A percentile compares a stretch with the other conserved stretches of the same genome.
Evolutionary conservation across 2,329 filamentous ascomycete species (phyloP).

Genomic region (Cladosporium sp.): DNA sequence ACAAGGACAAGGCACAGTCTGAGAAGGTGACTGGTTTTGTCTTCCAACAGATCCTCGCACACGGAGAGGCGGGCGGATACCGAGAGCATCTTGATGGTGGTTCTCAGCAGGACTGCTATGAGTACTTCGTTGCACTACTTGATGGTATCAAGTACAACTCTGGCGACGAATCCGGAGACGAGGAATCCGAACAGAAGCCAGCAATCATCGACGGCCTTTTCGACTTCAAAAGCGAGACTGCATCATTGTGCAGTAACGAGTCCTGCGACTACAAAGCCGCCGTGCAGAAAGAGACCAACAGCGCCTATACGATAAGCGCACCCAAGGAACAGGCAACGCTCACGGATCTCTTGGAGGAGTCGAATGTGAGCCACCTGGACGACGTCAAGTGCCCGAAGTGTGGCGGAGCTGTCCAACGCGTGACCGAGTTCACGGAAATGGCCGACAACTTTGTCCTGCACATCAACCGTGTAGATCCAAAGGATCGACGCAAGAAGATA

Average conservation of each 20-base stretch:
- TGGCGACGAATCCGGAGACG: neutral
- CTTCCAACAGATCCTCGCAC: conserved; percentile 24
- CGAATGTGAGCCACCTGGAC: conserved; percentile 8
- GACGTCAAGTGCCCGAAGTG: conserved; percentile 16
- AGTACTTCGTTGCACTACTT: conserved; percentile 22
- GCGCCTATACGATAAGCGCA: neutral
- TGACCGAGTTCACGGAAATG: neutral
- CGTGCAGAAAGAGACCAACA: neutral
- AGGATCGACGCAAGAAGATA: neutral
- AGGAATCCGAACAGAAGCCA: neutral
- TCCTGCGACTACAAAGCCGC: conserved; percentile 13
- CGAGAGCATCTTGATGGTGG: conserved; percentile 16
- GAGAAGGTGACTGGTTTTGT: neutral
- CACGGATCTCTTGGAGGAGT: conserved; percentile 2
- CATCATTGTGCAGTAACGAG: conserved; percentile 8
- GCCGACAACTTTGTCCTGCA: conserved; percentile 20
- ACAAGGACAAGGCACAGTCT: neutral
- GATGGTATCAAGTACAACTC: conserved; percentile 6
- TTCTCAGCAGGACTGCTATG: conserved; percentile 22
- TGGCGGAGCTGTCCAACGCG: neutral
- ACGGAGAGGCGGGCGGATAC: conserved; percentile 6
- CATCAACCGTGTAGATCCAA: conserved; percentile 13
- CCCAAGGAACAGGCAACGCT: neutral
- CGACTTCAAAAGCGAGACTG: conserved; percentile 11
- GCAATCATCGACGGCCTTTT: conserved; percentile 19